Evolutionary conservation across 2,329 filamentous ascomycete genomes (phyloP), one percentile per base, ranked within the genome.

Genomic region (Fusarium sarcochroum): DNA sequence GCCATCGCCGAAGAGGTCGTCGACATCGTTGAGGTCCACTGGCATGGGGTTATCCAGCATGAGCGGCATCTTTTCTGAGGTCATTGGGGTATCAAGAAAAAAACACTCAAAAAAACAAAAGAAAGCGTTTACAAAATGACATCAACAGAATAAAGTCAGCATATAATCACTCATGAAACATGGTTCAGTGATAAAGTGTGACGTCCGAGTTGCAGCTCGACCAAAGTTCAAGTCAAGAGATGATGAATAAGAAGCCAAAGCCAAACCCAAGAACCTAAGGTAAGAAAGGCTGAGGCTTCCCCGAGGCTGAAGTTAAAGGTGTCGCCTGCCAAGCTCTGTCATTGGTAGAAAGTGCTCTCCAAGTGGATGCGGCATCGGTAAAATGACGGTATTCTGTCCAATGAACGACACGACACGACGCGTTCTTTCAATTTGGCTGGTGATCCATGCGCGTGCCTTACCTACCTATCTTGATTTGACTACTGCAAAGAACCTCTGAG

Each of bases 1-100:
- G 67, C 89, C 86, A 76, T 93, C 91, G 37, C 90, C 91, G 76
- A 94, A 94, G 34, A 94, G 84, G 76, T 94, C 92, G 74, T 92
- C 89, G 41, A 91, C 89, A 70, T 89, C 87, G 71, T 90, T 82
- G 69, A 88, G 80, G 57, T 83, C 80, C 55, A 83, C 82, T 37
- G 83, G 81, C 77, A 88, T 84, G 38, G 80, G 23, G 58, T 76
- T 76, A 41, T 80, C 78, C 66, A 81, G 71, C 66, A 81, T 79
- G 65, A 84, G 77, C 40, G 82, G 81, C 80, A 84, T 83, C 70
- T 79, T 79, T 69, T 77, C 74, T 57, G 76, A 73, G 53, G 78
- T 75, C 79, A 82, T 81, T 42, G 58, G 69, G 61, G 57, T 64
- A 68, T 72, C 56, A 71, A 63, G 64, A 63, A 56, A 47, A 59